phyloP scores from a whole-genome alignment of 192 early-diverging fungal species.

The Entophlyctis luteolus region DNA sequence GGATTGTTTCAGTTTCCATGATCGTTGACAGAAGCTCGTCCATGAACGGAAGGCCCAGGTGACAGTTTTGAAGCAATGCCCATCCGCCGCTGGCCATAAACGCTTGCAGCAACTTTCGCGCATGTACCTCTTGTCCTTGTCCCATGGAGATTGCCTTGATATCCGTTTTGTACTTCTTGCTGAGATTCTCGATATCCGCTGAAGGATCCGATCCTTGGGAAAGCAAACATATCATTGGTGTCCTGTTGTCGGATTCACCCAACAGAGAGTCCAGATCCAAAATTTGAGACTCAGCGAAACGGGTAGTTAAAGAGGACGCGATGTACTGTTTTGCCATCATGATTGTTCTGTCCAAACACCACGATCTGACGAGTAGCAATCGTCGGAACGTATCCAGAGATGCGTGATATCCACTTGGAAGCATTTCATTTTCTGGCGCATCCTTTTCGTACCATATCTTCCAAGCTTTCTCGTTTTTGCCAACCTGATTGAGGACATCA shows the following conservation, averaged over 20 bases:
- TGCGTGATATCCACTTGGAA: conserved; percentile 58
- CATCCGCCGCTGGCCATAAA: conserved; percentile 65
- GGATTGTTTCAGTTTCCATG: conserved; percentile 51
- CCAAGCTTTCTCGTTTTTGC: conserved; percentile 68
- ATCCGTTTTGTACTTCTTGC: conserved; percentile 62
- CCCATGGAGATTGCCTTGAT: conserved; percentile 71
- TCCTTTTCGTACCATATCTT: conserved; percentile 63
- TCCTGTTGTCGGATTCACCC: conserved; percentile 55
- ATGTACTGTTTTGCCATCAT: conserved; percentile 69
- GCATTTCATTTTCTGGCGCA: conserved; percentile 59
- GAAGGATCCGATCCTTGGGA: conserved; percentile 63
- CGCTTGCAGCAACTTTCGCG: conserved; percentile 53
- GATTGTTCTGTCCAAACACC: conserved; percentile 60
- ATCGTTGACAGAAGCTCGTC: conserved; percentile 58
- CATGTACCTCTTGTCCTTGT: conserved; percentile 66
- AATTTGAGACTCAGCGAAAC: conserved; percentile 64
- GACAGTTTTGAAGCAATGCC: conserved; percentile 64
- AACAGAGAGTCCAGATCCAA: conserved; percentile 60
- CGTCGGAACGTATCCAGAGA: conserved; percentile 57
- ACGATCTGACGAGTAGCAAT: conserved; percentile 57
- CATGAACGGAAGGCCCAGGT: conserved; percentile 64
- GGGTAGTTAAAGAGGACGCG: conserved; percentile 42
- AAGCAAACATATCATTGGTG: conserved; percentile 66
- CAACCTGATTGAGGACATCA: conserved; percentile 63
- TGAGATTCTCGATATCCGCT: conserved; percentile 61